Evolutionary conservation across 805 yeast genomes (phyloP).

Genomic region (Dipodascus geniculatus): DNA sequence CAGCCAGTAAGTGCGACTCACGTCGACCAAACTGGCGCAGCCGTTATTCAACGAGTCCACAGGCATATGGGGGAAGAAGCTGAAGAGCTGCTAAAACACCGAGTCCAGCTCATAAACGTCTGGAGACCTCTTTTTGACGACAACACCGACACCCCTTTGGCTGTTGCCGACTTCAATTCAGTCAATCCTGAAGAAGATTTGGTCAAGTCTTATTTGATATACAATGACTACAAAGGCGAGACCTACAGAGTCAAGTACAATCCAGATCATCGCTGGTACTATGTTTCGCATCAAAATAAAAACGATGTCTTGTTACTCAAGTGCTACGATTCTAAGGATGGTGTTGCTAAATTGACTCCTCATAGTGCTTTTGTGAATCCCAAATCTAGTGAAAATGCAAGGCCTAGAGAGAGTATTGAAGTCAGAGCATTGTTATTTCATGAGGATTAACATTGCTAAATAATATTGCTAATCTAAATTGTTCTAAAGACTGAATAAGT

Average conservation of each 20-base stretch:
- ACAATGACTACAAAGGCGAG: slow-evolving; percentile 15
- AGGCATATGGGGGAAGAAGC: slow-evolving; percentile 14
- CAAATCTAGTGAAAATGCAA: slow-evolving; percentile 12
- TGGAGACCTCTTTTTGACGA: slow-evolving; percentile 16
- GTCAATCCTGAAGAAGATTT: slow-evolving; percentile 9
- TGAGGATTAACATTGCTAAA: background rate
- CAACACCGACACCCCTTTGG: slow-evolving; percentile 15
- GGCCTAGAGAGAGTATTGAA: slow-evolving; percentile 17
- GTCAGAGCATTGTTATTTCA: slow-evolving; percentile 15
- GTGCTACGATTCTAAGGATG: slow-evolving; percentile 15
- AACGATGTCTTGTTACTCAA: slow-evolving; percentile 14
- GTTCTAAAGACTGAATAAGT: too few relatives aligned
- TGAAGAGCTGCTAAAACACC: slow-evolving; percentile 10
- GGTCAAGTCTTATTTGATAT: slow-evolving; percentile 14
- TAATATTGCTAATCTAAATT: too few relatives aligned
- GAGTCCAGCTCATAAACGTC: slow-evolving; percentile 18
- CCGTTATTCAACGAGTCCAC: slow-evolving; percentile 14
- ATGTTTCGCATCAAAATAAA: slow-evolving; percentile 11
- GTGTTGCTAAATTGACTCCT: slow-evolving; percentile 16
- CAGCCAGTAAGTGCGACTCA: slow-evolving; percentile 15
- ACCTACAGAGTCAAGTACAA: slow-evolving; percentile 14
- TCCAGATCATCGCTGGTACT: slow-evolving; percentile 14
- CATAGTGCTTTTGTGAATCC: slow-evolving; percentile 18
- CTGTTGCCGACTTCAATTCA: slow-evolving; percentile 14
- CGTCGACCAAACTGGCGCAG: slow-evolving; percentile 17